Conservation (phyloP, 345 rosid species). For the Citrus trifoliata region DNA sequence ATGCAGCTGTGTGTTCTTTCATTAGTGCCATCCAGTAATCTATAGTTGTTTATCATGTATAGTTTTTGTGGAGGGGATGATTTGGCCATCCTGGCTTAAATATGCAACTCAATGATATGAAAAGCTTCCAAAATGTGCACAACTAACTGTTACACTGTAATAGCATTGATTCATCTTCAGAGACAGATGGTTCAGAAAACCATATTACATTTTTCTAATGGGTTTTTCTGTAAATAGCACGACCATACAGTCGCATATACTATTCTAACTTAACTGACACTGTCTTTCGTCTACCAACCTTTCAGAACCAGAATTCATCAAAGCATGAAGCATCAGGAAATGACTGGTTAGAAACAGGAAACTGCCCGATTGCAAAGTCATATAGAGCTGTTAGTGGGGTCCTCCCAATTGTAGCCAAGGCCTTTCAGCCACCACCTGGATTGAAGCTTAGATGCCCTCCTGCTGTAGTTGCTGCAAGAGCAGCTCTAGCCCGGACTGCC, state of each 20-base stretch:
- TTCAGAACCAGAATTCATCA: constrained; percentile 49
- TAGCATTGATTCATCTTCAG: not conserved
- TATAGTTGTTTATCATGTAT: not conserved
- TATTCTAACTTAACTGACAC: not conserved
- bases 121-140: not conserved
- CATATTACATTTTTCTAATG: not conserved
- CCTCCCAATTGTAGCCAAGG: constrained; percentile 67
- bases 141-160: not conserved
- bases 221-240: too few relatives aligned
- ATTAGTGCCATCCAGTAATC: too few relatives aligned
- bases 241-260: too few relatives aligned
- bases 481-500: constrained; percentile 74
- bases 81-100: not conserved
- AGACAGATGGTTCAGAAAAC: not conserved
- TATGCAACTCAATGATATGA: not conserved
- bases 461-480: constrained; percentile 78
- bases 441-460: constrained; percentile 74
- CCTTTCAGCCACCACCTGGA: constrained; percentile 62
- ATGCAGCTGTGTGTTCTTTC: not conserved
- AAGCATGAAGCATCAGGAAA: constrained; percentile 71
- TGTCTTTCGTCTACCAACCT: not conserved
- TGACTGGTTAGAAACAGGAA: constrained; percentile 77
- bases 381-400: constrained; percentile 69
- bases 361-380: constrained; percentile 89
- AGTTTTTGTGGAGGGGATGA: not conserved